Evolutionary conservation across 805 yeast species (phyloP).

Genomic region (Candida stauntonica): DNA sequence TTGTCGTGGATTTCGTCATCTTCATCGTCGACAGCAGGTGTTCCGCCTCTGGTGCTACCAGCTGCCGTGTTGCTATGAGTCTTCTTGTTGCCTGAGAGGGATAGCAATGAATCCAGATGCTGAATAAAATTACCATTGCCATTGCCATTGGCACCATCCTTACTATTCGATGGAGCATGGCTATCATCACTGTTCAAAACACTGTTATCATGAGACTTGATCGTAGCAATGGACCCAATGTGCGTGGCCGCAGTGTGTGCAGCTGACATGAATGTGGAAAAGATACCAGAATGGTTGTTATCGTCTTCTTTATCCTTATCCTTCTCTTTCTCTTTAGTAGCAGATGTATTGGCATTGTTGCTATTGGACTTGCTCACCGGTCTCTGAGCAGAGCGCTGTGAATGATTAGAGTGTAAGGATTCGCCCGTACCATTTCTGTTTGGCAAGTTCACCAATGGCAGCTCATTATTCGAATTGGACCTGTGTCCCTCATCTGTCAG

Average conservation of each 20-base stretch:
- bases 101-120: conserved; percentile 33
- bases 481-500: neutral
- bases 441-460: neutral
- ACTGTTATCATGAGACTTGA: neutral
- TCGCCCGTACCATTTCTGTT: neutral
- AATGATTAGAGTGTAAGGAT: neutral
- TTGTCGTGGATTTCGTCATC: conserved; percentile 9
- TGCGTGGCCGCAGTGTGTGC: conserved; percentile 43
- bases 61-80: conserved; percentile 1
- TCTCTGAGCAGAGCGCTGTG: neutral
- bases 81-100: conserved; percentile 10
- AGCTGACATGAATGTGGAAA: conserved; percentile 41
- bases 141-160: neutral
- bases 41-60: neutral
- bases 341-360: neutral
- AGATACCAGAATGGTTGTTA: conserved; percentile 29
- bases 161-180: no score
- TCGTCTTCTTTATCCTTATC: neutral
- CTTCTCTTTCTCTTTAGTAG: no score
- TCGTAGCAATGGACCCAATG: conserved; percentile 14
- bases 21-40: neutral
- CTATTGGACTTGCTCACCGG: neutral
- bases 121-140: conserved; percentile 29
- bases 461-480: neutral
- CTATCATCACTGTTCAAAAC: no score